Conservation (phyloP, 305 asterid genomes). For the Fraxinus greggii region DNA sequence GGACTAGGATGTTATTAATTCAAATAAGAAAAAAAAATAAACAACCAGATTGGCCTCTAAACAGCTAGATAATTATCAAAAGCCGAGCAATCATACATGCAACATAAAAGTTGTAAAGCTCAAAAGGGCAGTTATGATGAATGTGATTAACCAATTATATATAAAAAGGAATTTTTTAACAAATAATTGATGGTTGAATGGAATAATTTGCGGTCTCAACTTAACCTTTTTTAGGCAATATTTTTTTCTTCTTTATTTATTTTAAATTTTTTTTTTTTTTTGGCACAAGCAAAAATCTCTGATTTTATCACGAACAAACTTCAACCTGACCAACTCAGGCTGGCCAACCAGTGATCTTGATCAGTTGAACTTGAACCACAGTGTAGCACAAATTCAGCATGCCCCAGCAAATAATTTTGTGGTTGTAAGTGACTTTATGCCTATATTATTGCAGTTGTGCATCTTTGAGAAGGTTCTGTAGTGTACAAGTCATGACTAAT, state of each 20-base stretch:
- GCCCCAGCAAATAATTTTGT: background rate
- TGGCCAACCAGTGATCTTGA: background rate
- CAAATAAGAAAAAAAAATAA: background rate
- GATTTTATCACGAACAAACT: background rate
- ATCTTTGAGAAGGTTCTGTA: background rate
- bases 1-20: background rate
- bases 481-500: background rate
- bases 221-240: background rate
- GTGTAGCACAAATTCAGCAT: background rate
- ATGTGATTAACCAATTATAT: background rate
- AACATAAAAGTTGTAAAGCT: background rate
- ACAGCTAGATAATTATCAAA: constrained; percentile 13
- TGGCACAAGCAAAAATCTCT: background rate
- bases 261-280: background rate
- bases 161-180: background rate
- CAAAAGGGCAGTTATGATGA: background rate
- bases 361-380: background rate
- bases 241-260: background rate
- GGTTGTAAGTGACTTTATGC: background rate
- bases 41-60: background rate
- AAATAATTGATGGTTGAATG: background rate
- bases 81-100: background rate
- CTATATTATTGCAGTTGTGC: background rate
- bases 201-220: background rate
- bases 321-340: background rate